A percentile compares a stretch with the other conserved stretches of the same genome.
phyloP scores from a whole-genome alignment of 1,284 basidiomycete genomes.

The Cutaneotrichosporon arboriforme region DNA sequence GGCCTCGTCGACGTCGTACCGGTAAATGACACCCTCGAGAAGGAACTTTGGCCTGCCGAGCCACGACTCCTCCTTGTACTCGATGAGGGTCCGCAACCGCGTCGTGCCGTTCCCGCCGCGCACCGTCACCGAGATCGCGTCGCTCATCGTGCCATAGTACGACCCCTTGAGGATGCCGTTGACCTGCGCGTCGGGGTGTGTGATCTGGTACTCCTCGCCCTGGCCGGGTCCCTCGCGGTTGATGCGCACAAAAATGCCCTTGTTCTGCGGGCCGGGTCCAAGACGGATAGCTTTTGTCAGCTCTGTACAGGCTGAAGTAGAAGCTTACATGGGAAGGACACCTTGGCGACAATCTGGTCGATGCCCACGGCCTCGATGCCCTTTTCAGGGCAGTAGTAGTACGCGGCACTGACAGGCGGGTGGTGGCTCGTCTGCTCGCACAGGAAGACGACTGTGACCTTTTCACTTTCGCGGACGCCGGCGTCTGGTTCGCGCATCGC shows the following conservation, averaged over 20 bases:
- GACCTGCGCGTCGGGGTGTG: conserved; percentile 81
- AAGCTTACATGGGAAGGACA: conserved; percentile 64
- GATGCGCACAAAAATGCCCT: conserved; percentile 78
- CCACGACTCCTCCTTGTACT: conserved; percentile 99
- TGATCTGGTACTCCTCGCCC: conserved; percentile 80
- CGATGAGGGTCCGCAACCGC: conserved; percentile 72
- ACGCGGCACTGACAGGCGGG: conserved; percentile 86
- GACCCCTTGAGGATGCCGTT: conserved; percentile 75
- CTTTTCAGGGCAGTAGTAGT: conserved; percentile 67
- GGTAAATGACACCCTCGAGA: conserved; percentile 84
- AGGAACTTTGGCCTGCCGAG: conserved; percentile 80
- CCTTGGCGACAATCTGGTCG: conserved; percentile 89
- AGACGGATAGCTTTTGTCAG: conserved; percentile 60
- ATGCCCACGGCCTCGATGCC: conserved; percentile 65
- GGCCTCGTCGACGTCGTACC: conserved; percentile 54
- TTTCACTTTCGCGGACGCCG: conserved; percentile 47
- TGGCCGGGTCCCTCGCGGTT: conserved; percentile 64
- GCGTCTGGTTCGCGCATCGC: conserved; percentile 41
- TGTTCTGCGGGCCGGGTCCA: conserved; percentile 72
- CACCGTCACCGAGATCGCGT: conserved; percentile 73
- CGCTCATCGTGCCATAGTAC: conserved; percentile 68
- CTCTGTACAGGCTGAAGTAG: background rate
- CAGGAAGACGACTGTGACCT: conserved; percentile 63
- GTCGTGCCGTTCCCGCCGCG: conserved; percentile 58
- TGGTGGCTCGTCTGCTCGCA: conserved; percentile 92